Percentiles rank a stretch among this genome's conserved stretches.
These are phyloP conservation scores for Royoungia palumana DNA, from an alignment of 768 basidiomycete species.

Conservation along the genomic window DNA sequence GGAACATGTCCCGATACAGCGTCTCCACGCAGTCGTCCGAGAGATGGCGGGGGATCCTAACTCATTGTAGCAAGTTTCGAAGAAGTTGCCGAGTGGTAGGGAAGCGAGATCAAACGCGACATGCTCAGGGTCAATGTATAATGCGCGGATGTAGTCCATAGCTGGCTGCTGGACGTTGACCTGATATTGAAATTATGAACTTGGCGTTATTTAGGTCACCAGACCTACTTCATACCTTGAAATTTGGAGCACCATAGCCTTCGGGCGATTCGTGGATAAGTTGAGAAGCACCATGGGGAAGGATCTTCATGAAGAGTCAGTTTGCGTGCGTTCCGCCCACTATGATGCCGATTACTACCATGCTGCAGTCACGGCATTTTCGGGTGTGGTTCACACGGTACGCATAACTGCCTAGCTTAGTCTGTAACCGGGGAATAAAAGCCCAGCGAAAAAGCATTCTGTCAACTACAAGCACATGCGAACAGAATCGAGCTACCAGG, in stretches of 20 bases:
- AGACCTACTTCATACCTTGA: slow-evolving; percentile 25
- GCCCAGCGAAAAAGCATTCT: slow-evolving; percentile 43
- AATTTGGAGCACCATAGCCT: slow-evolving; percentile 29
- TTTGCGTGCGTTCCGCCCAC: no score
- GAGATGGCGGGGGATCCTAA: background rate
- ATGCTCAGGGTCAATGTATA: slow-evolving; percentile 34
- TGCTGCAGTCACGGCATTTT: slow-evolving; percentile 7
- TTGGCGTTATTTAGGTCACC: no score
- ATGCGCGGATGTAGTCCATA: background rate
- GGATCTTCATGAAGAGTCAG: slow-evolving; percentile 22
- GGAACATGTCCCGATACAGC: background rate
- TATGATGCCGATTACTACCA: slow-evolving; percentile 1
- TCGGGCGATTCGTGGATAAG: slow-evolving; percentile 32
- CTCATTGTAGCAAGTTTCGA: slow-evolving; percentile 23
- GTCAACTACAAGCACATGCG: background rate
- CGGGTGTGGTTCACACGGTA: slow-evolving; percentile 2
- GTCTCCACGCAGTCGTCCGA: background rate
- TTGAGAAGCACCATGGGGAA: slow-evolving; percentile 40
- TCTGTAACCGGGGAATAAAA: slow-evolving; percentile 16
- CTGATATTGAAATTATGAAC: no score
- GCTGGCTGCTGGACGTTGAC: background rate
- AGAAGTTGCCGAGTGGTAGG: slow-evolving; percentile 17
- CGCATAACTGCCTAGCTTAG: slow-evolving; percentile 2
- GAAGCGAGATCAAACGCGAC: slow-evolving; percentile 37
- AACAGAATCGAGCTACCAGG: no score